Evolutionary conservation across 306 rosid species (phyloP).

Genomic region (Castanospermum australe): DNA sequence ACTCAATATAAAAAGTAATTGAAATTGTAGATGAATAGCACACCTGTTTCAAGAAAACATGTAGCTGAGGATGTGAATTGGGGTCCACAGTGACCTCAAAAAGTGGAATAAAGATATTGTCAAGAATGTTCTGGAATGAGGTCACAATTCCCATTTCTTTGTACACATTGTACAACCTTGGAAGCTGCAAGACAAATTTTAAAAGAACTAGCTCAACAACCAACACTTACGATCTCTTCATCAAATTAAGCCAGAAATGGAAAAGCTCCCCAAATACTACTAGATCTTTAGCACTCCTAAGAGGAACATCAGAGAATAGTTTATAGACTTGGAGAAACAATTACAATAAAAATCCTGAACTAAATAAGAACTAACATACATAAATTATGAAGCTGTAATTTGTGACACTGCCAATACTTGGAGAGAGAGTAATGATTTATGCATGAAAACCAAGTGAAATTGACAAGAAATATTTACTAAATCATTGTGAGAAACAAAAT

Average conservation of each 20-base stretch:
- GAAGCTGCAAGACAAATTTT: slow-evolving; percentile 56
- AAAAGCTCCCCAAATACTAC: background rate
- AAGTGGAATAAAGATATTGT: slow-evolving; percentile 75
- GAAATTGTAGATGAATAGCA: background rate
- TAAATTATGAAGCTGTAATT: background rate
- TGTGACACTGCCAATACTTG: background rate
- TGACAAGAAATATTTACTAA: background rate
- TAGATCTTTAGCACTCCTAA: background rate
- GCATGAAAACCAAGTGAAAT: background rate
- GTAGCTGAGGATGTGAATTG: slow-evolving; percentile 84
- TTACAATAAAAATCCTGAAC: background rate
- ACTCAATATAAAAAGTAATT: background rate
- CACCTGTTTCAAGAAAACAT: slow-evolving; percentile 82
- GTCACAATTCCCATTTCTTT: slow-evolving; percentile 90
- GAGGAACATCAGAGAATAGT: background rate
- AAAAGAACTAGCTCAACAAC: background rate
- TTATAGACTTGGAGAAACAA: background rate
- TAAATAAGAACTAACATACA: background rate
- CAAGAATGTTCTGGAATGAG: slow-evolving; percentile 82
- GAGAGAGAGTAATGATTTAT: background rate
- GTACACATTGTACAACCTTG: slow-evolving; percentile 75
- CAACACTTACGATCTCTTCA: background rate
- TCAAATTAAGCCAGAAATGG: background rate
- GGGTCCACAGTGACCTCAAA: slow-evolving; percentile 84
- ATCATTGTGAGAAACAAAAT: background rate